A percentile compares a stretch with the other conserved stretches of the same genome.
Evolutionary conservation across 257 asterid genomes (phyloP).

Genomic region (Buddleja alternifolia): DNA sequence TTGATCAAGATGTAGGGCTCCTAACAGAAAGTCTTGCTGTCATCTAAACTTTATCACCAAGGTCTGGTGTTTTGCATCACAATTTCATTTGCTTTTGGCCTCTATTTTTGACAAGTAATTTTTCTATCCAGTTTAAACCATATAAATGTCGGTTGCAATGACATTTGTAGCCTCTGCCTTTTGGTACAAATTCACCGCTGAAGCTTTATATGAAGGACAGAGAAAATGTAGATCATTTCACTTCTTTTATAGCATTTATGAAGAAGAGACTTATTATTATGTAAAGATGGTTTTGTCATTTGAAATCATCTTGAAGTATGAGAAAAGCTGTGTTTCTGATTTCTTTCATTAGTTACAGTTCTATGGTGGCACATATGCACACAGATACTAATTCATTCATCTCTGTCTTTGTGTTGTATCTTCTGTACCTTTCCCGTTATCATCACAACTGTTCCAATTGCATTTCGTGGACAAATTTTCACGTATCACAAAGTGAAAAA

Average conservation of each 20-base stretch:
- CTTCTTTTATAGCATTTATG: not conserved
- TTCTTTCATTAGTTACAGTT: not conserved
- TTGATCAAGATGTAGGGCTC: not conserved
- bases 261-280: conserved; percentile 1
- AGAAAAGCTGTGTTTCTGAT: not conserved
- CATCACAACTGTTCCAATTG: not conserved
- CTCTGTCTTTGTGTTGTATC: conserved; percentile 5
- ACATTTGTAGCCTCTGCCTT: not conserved
- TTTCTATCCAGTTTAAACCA: not conserved
- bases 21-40: not conserved
- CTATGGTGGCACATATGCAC: not conserved
- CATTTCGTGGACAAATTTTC: not conserved
- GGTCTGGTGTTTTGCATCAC: not conserved
- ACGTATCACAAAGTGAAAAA: not conserved
- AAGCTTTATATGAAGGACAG: not conserved
- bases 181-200: conserved; percentile 4
- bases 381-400: conserved; percentile 5
- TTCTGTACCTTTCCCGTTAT: conserved; percentile 10
- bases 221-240: conserved; percentile 14
- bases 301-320: conserved; percentile 7
- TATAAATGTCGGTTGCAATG: conserved; percentile 6
- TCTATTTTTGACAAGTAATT: conserved; percentile 4
- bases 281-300: not conserved
- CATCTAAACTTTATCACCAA: conserved; percentile 12
- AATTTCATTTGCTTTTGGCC: not conserved